Percentiles rank a stretch among this genome's conserved stretches.
These are phyloP conservation scores for Tetrahymena elliotti DNA, from an alignment of 73 alveolate genomes.

Conservation along the genomic window DNA sequence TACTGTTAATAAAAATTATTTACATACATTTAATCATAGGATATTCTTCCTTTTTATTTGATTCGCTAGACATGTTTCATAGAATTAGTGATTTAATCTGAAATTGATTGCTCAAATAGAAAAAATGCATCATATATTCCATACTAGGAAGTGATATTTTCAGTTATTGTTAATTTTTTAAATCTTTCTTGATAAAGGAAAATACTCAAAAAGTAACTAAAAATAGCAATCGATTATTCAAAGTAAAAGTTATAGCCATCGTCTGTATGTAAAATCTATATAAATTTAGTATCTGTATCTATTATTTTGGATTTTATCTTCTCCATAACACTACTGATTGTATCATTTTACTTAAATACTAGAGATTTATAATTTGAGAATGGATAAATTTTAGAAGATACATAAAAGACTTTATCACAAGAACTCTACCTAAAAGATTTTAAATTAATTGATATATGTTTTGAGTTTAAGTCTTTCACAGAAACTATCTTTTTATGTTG, in stretches of 20 bases:
- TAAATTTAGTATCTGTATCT: background rate
- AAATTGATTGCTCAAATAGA: background rate
- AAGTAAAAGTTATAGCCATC: background rate
- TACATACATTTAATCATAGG: background rate
- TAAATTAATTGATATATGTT: background rate
- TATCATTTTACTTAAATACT: background rate
- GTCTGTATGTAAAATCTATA: background rate
- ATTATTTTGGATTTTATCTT: background rate
- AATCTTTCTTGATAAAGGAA: background rate
- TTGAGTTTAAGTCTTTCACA: background rate
- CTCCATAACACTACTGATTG: background rate
- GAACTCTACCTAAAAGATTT: background rate
- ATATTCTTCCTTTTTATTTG: background rate
- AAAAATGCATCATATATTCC: background rate
- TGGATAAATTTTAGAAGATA: background rate
- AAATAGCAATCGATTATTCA: background rate
- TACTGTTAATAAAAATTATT: background rate
- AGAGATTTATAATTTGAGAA: background rate
- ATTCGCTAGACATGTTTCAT: background rate
- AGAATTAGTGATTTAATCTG: background rate
- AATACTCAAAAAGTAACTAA: background rate
- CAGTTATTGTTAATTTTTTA: background rate
- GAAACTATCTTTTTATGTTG: background rate
- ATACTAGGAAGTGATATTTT: background rate
- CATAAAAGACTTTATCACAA: background rate